Evolutionary conservation across 176 grass and related monocot species (phyloP).

Genomic region (Carex pumila): DNA sequence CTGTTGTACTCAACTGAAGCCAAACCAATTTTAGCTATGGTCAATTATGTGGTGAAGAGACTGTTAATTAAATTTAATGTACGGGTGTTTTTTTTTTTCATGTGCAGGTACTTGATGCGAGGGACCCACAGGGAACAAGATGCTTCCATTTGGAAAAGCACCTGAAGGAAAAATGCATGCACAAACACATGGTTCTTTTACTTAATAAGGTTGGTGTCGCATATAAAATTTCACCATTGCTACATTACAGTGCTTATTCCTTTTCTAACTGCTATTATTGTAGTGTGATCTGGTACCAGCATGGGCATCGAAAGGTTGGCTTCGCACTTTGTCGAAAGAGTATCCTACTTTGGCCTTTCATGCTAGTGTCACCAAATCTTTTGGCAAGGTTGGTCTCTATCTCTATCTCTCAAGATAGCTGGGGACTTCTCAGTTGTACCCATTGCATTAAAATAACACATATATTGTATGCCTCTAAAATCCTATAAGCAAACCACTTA

Average conservation of each 20-base stretch:
- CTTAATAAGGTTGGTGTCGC: constrained; percentile 66
- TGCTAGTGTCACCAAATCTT: constrained; percentile 87
- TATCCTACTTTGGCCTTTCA: constrained; percentile 95
- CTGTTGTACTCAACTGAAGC: background rate
- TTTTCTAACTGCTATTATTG: background rate
- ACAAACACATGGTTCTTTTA: constrained; percentile 92
- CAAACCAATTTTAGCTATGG: background rate
- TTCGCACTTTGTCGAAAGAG: constrained; percentile 66
- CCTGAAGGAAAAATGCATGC: constrained; percentile 76
- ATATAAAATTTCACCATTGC: background rate
- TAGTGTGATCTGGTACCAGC: too few species aligned
- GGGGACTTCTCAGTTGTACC: background rate
- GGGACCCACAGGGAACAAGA: constrained; percentile 92
- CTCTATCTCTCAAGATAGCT: background rate
- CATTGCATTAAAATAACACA: background rate
- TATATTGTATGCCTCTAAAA: background rate
- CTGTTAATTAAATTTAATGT: background rate
- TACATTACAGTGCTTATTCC: background rate
- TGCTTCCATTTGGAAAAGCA: constrained; percentile 95
- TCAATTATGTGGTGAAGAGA: background rate
- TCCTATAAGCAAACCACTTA: background rate
- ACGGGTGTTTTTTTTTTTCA: constrained; percentile 10
- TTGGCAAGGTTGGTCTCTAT: constrained; percentile 62
- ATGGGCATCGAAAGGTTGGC: constrained; percentile 96
- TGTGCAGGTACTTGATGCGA: constrained; percentile 83